These are phyloP conservation scores for Coccomyxa sp. DNA, from an alignment of 139 green algal species.

Conservation along the genomic window DNA sequence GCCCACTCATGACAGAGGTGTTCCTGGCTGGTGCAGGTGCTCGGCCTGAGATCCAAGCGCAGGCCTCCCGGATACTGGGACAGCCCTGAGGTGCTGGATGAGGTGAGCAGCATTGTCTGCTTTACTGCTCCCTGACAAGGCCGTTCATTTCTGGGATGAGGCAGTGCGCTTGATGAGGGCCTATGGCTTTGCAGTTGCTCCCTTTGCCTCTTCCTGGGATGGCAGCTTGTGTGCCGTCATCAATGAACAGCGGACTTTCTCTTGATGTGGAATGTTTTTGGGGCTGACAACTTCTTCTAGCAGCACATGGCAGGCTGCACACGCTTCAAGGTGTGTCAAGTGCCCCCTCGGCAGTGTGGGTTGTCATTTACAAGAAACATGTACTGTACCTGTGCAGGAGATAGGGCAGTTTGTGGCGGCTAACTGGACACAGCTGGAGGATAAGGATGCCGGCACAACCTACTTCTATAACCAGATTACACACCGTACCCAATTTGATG, in stretches of 20 bases:
- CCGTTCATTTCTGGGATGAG: conserved; percentile 16
- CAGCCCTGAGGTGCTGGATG: conserved; percentile 3
- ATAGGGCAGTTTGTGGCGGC: conserved; percentile 31
- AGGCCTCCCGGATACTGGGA: conserved; percentile 17
- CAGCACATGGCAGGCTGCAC: not conserved
- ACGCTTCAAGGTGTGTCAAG: too few relatives aligned
- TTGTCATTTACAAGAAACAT: too few relatives aligned
- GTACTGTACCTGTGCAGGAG: conserved; percentile 22
- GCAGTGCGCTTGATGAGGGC: conserved; percentile 17
- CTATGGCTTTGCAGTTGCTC: not conserved
- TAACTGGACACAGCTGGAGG: conserved; percentile 25
- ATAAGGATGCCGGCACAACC: not conserved
- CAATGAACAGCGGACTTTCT: not conserved
- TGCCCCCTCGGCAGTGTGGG: too few relatives aligned
- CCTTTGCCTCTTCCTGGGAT: not conserved
- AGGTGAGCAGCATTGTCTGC: not conserved
- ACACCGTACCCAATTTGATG: conserved; percentile 2
- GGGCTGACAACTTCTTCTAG: too few relatives aligned
- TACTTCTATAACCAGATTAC: conserved; percentile 29
- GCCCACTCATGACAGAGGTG: too few relatives aligned
- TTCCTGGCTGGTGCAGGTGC: too few relatives aligned
- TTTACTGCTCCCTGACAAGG: not conserved
- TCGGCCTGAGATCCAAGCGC: conserved; percentile 25
- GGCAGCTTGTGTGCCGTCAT: not conserved
- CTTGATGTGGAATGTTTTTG: too few relatives aligned